Evolutionary conservation across 805 yeast genomes (phyloP).

Genomic region (Wickerhamomyces bisporus): DNA sequence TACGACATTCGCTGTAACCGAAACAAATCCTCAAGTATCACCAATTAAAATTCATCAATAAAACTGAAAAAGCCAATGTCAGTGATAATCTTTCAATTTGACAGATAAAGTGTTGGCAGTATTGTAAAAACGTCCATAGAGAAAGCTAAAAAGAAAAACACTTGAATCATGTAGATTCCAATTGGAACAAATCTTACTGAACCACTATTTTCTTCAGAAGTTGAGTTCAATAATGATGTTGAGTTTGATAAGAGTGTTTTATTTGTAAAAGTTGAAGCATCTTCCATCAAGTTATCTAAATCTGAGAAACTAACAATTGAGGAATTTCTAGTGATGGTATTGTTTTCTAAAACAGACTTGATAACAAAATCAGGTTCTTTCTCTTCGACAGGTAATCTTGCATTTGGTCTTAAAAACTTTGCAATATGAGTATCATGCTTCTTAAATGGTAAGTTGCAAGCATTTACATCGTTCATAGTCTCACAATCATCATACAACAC

Average conservation of each 20-base stretch:
- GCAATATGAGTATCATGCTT: constrained; percentile 33
- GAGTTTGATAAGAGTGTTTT: not conserved
- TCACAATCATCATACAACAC: constrained; percentile 43
- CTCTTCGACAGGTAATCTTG: constrained; percentile 21
- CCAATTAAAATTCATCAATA: too few species aligned
- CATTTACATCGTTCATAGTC: constrained; percentile 42
- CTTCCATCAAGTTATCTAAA: not conserved
- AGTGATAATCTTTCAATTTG: too few species aligned
- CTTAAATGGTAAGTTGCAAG: constrained; percentile 45
- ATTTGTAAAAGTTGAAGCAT: not conserved
- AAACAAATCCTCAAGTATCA: too few species aligned
- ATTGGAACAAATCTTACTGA: too few species aligned
- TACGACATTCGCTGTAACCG: too few species aligned
- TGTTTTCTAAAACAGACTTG: constrained; percentile 17
- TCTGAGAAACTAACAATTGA: constrained; percentile 4
- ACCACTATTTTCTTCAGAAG: not conserved
- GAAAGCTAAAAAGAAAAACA: too few species aligned
- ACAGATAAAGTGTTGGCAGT: too few species aligned
- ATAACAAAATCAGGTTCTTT: constrained; percentile 22
- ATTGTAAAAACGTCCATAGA: too few species aligned
- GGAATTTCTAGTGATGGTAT: constrained; percentile 5
- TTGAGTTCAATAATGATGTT: not conserved
- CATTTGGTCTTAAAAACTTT: constrained; percentile 22
- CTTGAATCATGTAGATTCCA: too few species aligned
- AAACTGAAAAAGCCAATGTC: too few species aligned